Percentiles rank a stretch among this genome's conserved stretches.
These are phyloP conservation scores for Paramecium sonneborni DNA, from an alignment of 73 alveolate genomes.

Conservation along the genomic window DNA sequence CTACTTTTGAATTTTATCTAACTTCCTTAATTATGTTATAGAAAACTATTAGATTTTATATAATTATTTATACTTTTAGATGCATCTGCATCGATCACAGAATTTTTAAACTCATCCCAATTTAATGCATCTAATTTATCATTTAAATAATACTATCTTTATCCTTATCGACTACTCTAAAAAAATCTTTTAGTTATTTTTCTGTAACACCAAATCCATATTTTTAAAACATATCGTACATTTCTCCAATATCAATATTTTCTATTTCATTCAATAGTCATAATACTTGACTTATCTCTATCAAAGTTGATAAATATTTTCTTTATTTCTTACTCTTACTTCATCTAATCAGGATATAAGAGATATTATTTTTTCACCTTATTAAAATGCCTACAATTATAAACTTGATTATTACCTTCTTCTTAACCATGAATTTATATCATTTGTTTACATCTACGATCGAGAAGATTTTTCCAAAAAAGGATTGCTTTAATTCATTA, in stretches of 20 bases:
- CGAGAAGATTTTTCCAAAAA: not conserved
- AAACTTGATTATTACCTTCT: not conserved
- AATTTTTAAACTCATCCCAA: conserved; percentile 12
- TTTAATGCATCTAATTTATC: not conserved
- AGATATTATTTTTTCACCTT: not conserved
- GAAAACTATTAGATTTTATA: not conserved
- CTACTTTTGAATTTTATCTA: not conserved
- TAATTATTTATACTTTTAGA: not conserved
- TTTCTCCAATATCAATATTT: conserved; percentile 1
- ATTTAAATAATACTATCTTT: not conserved
- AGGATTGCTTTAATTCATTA: not conserved
- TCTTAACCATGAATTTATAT: not conserved
- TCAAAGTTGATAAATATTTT: not conserved
- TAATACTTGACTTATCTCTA: not conserved
- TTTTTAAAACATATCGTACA: conserved; percentile 1
- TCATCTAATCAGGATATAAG: not conserved
- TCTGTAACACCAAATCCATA: not conserved
- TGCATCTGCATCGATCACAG: not conserved
- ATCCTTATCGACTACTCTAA: conserved; percentile 5
- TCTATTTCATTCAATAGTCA: not conserved
- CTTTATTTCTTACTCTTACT: not conserved
- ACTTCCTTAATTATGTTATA: not conserved
- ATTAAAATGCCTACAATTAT: not conserved
- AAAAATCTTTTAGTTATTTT: not conserved
- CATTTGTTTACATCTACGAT: not conserved